Evolutionary conservation across 1,139 yeast species (phyloP).

Genomic region (Suhomyces kunorum): DNA sequence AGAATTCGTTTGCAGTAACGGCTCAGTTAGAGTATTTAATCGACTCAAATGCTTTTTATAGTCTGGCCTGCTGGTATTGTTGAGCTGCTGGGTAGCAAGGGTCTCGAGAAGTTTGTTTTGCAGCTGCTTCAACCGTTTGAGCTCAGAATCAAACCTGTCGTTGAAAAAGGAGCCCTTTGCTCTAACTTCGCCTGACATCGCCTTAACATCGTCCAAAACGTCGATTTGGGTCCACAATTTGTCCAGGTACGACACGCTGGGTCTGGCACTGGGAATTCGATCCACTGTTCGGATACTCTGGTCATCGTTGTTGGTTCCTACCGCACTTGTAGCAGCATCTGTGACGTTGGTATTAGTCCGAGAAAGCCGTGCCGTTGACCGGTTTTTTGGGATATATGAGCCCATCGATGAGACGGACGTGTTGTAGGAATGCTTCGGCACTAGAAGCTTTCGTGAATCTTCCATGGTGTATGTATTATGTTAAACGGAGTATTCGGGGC

Average conservation of each 20-base stretch:
- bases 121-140: conserved; percentile 55
- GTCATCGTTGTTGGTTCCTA: conserved; percentile 9
- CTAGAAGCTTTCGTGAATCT: conserved; percentile 11
- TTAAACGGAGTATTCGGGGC: not conserved
- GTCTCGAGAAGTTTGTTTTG: conserved; percentile 63
- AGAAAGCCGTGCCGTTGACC: conserved; percentile 24
- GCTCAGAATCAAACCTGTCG: conserved; percentile 55
- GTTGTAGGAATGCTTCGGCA: conserved; percentile 17
- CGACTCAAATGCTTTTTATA: conserved; percentile 14
- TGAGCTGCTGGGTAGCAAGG: conserved; percentile 47
- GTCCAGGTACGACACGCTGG: conserved; percentile 64
- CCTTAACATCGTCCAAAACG: conserved; percentile 76
- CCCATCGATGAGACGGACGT: conserved; percentile 14
- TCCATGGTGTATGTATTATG: conserved; percentile 5
- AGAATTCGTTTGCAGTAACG: conserved; percentile 3
- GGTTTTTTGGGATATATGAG: conserved; percentile 12
- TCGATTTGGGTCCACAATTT: conserved; percentile 87
- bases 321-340: conserved; percentile 16
- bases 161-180: conserved; percentile 63
- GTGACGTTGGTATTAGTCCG: conserved; percentile 30
- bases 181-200: conserved; percentile 58
- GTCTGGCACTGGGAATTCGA: conserved; percentile 48
- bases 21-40: conserved; percentile 8
- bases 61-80: conserved; percentile 14
- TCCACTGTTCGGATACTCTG: conserved; percentile 44